Evolutionary conservation across 768 basidiomycete species (phyloP).

Genomic region (Lepiota venenata): DNA sequence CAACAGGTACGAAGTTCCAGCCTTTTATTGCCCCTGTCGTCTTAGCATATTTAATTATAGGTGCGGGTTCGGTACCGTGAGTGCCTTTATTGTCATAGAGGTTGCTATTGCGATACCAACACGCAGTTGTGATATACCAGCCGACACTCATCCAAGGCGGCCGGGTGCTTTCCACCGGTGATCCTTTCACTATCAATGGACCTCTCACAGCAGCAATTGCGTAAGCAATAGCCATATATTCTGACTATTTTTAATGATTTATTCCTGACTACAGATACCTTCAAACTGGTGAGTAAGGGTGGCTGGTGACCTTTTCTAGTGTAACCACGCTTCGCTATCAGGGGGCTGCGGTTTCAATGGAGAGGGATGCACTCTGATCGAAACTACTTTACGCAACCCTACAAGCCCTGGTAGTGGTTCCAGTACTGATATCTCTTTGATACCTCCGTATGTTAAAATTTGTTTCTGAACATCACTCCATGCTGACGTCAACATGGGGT

Average conservation of each 20-base stretch:
- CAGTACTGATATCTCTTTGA: conserved; percentile 24
- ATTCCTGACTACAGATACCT: neutral
- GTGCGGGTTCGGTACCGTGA: too few species aligned
- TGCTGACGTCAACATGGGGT: too few species aligned
- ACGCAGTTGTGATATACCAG: conserved; percentile 7
- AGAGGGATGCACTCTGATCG: conserved; percentile 31
- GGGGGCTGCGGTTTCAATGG: conserved; percentile 32
- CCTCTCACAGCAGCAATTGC: conserved; percentile 27
- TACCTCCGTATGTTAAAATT: too few species aligned
- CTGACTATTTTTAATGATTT: neutral
- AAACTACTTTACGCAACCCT: conserved; percentile 31
- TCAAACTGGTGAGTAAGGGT: neutral
- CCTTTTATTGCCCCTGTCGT: too few species aligned
- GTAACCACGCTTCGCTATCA: neutral
- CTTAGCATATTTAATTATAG: too few species aligned
- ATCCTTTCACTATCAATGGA: conserved; percentile 23
- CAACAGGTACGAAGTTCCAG: too few species aligned
- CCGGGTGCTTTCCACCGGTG: conserved; percentile 28
- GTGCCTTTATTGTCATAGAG: too few species aligned
- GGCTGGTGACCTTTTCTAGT: too few species aligned
- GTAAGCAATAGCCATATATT: neutral
- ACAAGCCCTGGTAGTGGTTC: conserved; percentile 28
- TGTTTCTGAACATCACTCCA: neutral
- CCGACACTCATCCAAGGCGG: conserved; percentile 27
- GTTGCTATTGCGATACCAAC: too few species aligned